These are phyloP conservation scores for Massarina eburnea DNA, from an alignment of 2,329 filamentous ascomycete genomes.

Conservation along the genomic window DNA sequence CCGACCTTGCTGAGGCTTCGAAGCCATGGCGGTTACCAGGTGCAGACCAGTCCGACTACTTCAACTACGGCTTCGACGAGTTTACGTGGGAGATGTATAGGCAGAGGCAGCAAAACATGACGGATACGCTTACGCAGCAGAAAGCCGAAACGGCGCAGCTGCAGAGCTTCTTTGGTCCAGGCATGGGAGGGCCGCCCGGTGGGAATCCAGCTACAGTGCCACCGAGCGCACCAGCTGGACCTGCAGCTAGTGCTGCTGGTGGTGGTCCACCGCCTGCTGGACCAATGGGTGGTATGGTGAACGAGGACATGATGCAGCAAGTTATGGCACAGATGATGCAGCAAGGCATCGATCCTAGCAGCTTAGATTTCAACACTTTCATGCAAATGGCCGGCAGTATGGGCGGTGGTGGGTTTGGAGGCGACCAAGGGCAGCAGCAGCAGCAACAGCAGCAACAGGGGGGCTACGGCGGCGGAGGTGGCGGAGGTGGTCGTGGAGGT, in stretches of 20 bases:
- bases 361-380: constrained; percentile 38
- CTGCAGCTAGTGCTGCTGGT: constrained; percentile 19
- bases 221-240: constrained; percentile 33
- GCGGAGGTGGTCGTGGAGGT: constrained; percentile 32
- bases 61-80: constrained; percentile 99
- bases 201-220: constrained; percentile 17
- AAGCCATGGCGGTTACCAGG: constrained; percentile 96
- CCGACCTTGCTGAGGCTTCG: constrained; percentile 64
- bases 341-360: constrained; percentile 46
- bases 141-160: constrained; percentile 69
- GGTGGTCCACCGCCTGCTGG: constrained; percentile 11
- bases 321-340: constrained; percentile 58
- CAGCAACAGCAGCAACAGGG: constrained; percentile 10
- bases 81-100: constrained; percentile 97
- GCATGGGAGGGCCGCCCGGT: constrained; percentile 29
- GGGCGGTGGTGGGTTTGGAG: constrained; percentile 31
- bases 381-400: constrained; percentile 38
- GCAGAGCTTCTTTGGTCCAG: constrained; percentile 57
- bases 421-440: constrained; percentile 18
- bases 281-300: constrained; percentile 38
- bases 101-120: constrained; percentile 78
- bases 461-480: constrained; percentile 24
- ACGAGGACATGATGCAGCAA: constrained; percentile 61
- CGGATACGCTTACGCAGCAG: constrained; percentile 76
- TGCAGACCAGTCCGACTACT: constrained; percentile 93